Evolutionary conservation across 208 protist species (phyloP).

Genomic region (Trypanosoma cruzi): DNA sequence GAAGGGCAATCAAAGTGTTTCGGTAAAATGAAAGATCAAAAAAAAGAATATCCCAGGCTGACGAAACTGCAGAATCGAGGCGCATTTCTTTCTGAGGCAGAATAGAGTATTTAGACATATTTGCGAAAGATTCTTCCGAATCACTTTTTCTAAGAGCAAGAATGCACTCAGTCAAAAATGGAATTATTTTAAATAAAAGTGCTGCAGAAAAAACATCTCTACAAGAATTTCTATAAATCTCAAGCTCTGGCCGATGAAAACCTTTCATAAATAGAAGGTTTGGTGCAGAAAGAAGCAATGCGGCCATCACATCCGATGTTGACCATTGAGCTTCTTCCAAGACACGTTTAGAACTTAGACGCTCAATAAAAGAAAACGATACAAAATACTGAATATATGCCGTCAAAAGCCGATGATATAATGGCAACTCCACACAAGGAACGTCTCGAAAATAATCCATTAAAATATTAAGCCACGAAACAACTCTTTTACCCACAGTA

Average conservation of each 20-base stretch:
- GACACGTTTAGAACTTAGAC: constrained; percentile 20
- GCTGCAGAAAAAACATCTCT: constrained; percentile 35
- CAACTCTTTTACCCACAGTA: constrained; percentile 22
- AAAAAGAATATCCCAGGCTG: constrained; percentile 47
- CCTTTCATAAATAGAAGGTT: constrained; percentile 32
- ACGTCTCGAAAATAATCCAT: constrained; percentile 18
- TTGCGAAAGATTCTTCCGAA: constrained; percentile 3
- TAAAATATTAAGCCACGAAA: constrained; percentile 6
- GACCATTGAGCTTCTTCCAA: constrained; percentile 56
- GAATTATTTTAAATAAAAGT: constrained; percentile 38
- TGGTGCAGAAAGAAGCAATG: constrained; percentile 45
- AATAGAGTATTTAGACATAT: constrained; percentile 7
- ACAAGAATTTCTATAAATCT: constrained; percentile 32
- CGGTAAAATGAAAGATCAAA: constrained; percentile 55
- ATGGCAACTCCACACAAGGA: constrained; percentile 39
- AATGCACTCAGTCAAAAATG: constrained; percentile 51
- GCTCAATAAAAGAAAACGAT: constrained; percentile 28
- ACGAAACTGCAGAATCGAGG: constrained; percentile 25
- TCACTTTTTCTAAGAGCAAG: constrained; percentile 27
- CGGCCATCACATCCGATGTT: constrained; percentile 32
- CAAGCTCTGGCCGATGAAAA: constrained; percentile 29
- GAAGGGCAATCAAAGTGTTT: constrained; percentile 60
- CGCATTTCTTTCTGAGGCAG: constrained; percentile 28
- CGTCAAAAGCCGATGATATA: constrained; percentile 47
- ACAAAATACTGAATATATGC: constrained; percentile 66